phyloP scores from a whole-genome alignment of 306 rosid species.

The Vicia villosa region DNA sequence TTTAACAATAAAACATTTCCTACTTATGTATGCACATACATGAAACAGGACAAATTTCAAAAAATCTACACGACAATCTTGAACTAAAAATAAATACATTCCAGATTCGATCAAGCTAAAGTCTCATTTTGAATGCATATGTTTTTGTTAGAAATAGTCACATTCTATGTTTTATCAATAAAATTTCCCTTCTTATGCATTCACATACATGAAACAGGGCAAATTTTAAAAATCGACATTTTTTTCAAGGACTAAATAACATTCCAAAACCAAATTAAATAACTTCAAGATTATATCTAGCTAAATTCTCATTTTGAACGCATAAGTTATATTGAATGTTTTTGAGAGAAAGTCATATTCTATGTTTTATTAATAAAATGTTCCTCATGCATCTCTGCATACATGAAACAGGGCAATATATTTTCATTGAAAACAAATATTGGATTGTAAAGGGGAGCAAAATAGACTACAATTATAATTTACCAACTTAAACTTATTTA shows the following conservation, averaged over 20 bases:
- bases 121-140: not conserved
- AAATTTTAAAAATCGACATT: too few species aligned
- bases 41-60: not conserved
- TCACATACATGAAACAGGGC: not conserved
- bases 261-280: too few species aligned
- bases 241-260: too few species aligned
- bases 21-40: too few species aligned
- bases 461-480: conserved; percentile 28
- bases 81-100: not conserved
- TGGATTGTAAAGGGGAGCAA: conserved; percentile 11
- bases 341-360: too few species aligned
- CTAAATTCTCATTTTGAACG: too few species aligned
- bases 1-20: too few species aligned
- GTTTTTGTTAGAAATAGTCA: conserved; percentile 15
- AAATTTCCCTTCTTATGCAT: not conserved
- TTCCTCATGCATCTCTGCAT: too few species aligned
- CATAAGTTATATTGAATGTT: too few species aligned
- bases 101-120: conserved; percentile 19
- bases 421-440: not conserved
- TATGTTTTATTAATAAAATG: too few species aligned
- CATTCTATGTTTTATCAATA: conserved; percentile 8
- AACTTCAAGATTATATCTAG: too few species aligned
- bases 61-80: not conserved
- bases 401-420: not conserved
- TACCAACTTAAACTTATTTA: conserved; percentile 20